These are phyloP conservation scores for Ustilago curta DNA, from an alignment of 1,284 basidiomycete genomes.

Conservation along the genomic window DNA sequence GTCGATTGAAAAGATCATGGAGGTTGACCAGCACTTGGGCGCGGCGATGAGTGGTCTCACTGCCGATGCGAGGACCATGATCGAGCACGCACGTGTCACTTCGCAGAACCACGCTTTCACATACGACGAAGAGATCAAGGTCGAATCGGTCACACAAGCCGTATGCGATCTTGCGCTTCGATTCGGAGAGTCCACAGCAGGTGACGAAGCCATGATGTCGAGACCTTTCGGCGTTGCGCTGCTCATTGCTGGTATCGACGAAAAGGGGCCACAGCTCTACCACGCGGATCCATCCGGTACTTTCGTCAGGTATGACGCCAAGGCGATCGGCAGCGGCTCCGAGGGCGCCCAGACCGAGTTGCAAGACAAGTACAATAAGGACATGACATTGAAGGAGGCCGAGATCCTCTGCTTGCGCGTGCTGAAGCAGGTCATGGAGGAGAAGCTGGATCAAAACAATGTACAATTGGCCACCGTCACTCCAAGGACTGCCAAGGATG, in stretches of 20 bases:
- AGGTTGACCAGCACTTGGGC: conserved; percentile 94
- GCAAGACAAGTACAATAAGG: conserved; percentile 98
- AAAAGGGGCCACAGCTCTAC: conserved; percentile 88
- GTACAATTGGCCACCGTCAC: conserved; percentile 84
- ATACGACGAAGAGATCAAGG: conserved; percentile 95
- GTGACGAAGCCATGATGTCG: conserved; percentile 96
- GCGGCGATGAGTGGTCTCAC: conserved; percentile 99
- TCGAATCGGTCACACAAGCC: conserved; percentile 85
- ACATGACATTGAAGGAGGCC: conserved; percentile 91
- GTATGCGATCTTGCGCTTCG: conserved; percentile 96
- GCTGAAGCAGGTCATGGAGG: conserved; percentile 99
- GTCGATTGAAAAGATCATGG: conserved; percentile 99
- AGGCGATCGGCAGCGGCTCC: conserved; percentile 97
- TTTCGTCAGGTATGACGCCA: conserved; percentile 95
- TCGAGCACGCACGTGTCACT: conserved; percentile 98
- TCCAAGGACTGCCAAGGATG: conserved; percentile 60
- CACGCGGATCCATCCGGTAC: conserved; percentile 99
- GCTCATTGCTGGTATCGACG: conserved; percentile 95
- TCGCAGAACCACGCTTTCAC: conserved; percentile 91
- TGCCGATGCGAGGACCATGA: conserved; percentile 98
- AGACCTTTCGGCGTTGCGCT: conserved; percentile 96
- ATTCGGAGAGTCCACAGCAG: conserved; percentile 95
- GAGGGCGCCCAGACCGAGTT: conserved; percentile 97
- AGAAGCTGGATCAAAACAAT: conserved; percentile 97
- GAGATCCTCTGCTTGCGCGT: conserved; percentile 87